Base-by-base conservation (phyloP, 1,139 yeast genomes). In the Kodamaea anthophila region DNA sequence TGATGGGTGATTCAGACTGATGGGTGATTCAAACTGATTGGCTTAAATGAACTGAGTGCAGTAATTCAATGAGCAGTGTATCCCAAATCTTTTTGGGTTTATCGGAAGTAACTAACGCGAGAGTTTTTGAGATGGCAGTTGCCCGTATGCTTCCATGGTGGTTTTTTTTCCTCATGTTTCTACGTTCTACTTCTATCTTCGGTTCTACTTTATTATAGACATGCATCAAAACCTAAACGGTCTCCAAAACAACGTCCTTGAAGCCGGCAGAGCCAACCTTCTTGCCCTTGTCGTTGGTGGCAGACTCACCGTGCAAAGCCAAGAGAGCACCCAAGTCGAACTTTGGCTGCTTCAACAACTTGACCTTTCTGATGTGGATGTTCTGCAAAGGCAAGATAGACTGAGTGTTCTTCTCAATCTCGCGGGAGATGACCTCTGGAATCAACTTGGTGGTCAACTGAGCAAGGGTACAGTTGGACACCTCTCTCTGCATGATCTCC, bases 381-480 rank as follows among this genome's bases (percentile, higher is more conserved):
- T 83, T 83, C 70, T 84, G 94, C 61, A 83, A 76, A 56, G 94
- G 94, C 79, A 70, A 81, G 71, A 83, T 79, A 55, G 78, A 70
- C 65, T 77, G 81, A 49, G 93, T 77, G 46, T 87, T 76, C 74
- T 81, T 82, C 68, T 82, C 88, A 53, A 83, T 83, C 68, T 83
- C 94, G 65, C 86, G 85, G 60, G 88, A 87, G 60, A 83, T 83
- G 49, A 83, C 88, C 70, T 83, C 94, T 58, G 93, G 93, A 54
- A 83, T 82, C 69, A 83, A 79, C 74, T 83, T 83, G 58, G 85
- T 71, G 51, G 88, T 81, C 60, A 83, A 79, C 70, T 83, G 93
- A 57, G 91, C 82, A 62, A 83, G 73, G 48, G 94, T 81, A 45
- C 81, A 80, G 75, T 77, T 77, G 43, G 84, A 70, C 44, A 84